Base-by-base conservation (phyloP, 257 asterid genomes). In the Prunella vulgaris region DNA sequence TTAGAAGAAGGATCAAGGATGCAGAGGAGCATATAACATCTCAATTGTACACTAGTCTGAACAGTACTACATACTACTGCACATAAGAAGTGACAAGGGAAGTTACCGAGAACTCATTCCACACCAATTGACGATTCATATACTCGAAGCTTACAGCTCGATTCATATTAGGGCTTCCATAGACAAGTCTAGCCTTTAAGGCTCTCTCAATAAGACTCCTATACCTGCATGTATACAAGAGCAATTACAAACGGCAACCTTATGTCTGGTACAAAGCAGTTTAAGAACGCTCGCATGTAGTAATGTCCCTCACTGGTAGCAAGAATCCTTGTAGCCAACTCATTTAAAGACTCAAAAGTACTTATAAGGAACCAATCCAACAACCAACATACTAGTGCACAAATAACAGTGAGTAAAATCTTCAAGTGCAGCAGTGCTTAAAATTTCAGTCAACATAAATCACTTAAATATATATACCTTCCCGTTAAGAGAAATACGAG, bases 81-180 rank as follows among this genome's bases (percentile, higher is more conserved):
- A 42, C 8, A 33, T 40, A 75, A 60, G 51, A 70, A 68, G 68
- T n/a, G 61, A 70, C 30, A 71, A 46, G 73, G 77, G 46, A 51
- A 75, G 18, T 81, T 87, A 89, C 97, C 95, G 97, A 90, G 65
- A 93, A 90, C 75, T 90, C 96, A 81, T 93, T 90, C 98, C 98
- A 93, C 75, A 93, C 97, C 86, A 90, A 82, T 81, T 93, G 98
- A 40, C 96, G 89, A 74, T 93, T 93, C 97, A 90, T 93, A 85
- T 93, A 93, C 79, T 93, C 98, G 40, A 93, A 93, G 95, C 98
- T 93, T 71, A 93, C 96, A 59, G 96, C 86, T 76, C 96, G 80
- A 71, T 93, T 93, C 99, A 90, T 93, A 72, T 90, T 79, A 64
- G 96, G 97, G 78, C 95, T 84, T 58, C 90, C 96, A 81, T 87